These are phyloP conservation scores for Chrysoporthe austroafricana DNA, from an alignment of 2,329 filamentous ascomycete genomes.

Conservation along the genomic window DNA sequence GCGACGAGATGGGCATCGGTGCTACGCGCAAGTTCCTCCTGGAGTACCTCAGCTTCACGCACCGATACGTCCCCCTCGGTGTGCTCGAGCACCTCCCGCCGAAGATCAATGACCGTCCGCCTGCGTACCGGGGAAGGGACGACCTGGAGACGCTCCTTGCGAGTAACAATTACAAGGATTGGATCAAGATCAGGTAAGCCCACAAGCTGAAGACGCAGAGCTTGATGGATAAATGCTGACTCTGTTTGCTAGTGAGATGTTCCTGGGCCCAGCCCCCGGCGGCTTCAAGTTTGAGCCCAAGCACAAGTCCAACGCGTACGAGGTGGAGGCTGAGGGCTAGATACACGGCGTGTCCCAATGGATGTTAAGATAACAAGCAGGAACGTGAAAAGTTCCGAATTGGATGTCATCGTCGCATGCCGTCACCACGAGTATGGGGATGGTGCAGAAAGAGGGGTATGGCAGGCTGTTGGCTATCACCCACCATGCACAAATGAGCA, in stretches of 20 bases:
- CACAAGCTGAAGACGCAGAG: conserved; percentile 18
- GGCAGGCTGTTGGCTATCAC: neutral
- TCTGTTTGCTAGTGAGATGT: conserved; percentile 78
- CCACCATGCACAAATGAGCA: neutral
- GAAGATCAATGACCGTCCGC: conserved; percentile 85
- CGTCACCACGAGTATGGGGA: too few relatives aligned
- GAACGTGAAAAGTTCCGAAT: neutral
- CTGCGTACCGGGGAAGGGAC: conserved; percentile 79
- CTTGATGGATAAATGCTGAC: conserved; percentile 25
- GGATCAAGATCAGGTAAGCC: conserved; percentile 95
- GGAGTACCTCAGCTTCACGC: conserved; percentile 93
- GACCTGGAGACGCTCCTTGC: conserved; percentile 93
- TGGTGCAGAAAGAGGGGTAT: neutral
- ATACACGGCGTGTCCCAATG: neutral
- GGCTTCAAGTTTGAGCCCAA: conserved; percentile 96
- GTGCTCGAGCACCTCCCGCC: conserved; percentile 88
- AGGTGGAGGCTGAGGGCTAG: conserved; percentile 75
- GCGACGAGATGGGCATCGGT: conserved; percentile 90
- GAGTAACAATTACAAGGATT: conserved; percentile 92
- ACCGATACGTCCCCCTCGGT: conserved; percentile 89
- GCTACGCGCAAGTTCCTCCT: conserved; percentile 90
- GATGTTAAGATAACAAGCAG: neutral
- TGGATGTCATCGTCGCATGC: too few relatives aligned
- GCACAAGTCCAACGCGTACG: conserved; percentile 93
- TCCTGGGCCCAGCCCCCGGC: conserved; percentile 85